Percentiles rank a stretch among this genome's conserved stretches.
These are phyloP conservation scores for Hanseniaspora lachancei DNA, from an alignment of 805 yeast species.

Conservation along the genomic window DNA sequence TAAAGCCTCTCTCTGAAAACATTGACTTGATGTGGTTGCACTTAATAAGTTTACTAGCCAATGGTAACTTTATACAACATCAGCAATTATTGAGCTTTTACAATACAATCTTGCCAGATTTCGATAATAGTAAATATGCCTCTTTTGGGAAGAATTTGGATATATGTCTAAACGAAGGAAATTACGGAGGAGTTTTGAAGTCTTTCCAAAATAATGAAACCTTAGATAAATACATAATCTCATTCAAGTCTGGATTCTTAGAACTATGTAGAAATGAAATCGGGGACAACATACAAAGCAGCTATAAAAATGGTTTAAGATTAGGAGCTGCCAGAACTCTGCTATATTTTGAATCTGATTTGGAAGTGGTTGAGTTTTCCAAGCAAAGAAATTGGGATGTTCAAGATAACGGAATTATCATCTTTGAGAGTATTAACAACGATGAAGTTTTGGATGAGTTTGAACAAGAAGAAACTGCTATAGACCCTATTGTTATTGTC, in stretches of 20 bases:
- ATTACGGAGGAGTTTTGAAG: constrained; percentile 82
- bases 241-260: constrained; percentile 58
- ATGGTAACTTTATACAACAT: constrained; percentile 39
- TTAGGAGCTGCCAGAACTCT: constrained; percentile 69
- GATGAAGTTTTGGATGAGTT: constrained; percentile 27
- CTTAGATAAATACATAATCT: constrained; percentile 59
- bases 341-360: constrained; percentile 53
- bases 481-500: constrained; percentile 7
- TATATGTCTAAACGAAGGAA: constrained; percentile 91
- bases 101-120: constrained; percentile 55
- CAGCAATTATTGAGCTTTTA: constrained; percentile 48
- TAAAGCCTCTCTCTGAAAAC: constrained; percentile 30
- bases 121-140: constrained; percentile 56
- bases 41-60: constrained; percentile 61
- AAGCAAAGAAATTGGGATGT: constrained; percentile 46
- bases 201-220: constrained; percentile 34
- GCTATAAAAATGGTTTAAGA: constrained; percentile 58
- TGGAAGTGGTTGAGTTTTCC: constrained; percentile 42
- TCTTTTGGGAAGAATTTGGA: constrained; percentile 81
- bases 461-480: constrained; percentile 19
- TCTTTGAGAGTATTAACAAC: constrained; percentile 24
- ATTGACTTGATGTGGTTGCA: constrained; percentile 33
- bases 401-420: constrained; percentile 38
- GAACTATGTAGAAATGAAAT: constrained; percentile 76
- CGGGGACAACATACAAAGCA: constrained; percentile 66